Conservation (phyloP, 768 basidiomycete genomes). For the Xerocomellus intermedius region DNA sequence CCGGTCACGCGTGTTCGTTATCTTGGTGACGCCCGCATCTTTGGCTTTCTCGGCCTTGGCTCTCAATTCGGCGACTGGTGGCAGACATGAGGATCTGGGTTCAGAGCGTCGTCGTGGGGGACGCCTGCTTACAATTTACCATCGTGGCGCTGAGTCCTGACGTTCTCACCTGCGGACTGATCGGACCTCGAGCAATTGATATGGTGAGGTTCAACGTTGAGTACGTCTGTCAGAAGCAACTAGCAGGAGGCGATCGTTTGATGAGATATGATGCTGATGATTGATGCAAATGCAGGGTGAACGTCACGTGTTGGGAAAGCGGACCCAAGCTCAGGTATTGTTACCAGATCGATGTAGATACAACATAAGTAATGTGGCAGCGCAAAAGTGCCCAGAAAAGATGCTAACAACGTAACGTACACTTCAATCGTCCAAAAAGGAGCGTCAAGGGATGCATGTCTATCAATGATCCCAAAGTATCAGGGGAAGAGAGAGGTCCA, state of each 20-base stretch:
- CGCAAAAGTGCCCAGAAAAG: not conserved
- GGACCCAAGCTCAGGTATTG: not conserved
- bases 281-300: too few relatives aligned
- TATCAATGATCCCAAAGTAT: not conserved
- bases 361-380: conserved; percentile 6
- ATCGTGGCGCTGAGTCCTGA: conserved; percentile 16
- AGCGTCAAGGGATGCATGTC: conserved; percentile 1
- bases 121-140: conserved; percentile 31
- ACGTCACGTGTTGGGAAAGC: not conserved
- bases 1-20: conserved; percentile 55
- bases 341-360: conserved; percentile 3
- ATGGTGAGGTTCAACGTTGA: not conserved
- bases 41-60: conserved; percentile 63
- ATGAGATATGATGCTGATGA: not conserved
- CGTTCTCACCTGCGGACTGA: not conserved
- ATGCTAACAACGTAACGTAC: conserved; percentile 8
- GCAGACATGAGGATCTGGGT: conserved; percentile 1
- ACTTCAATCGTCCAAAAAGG: conserved; percentile 5
- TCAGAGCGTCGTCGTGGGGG: not conserved
- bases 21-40: conserved; percentile 49
- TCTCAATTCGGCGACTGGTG: conserved; percentile 62
- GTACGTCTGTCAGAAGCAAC: too few relatives aligned
- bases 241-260: not conserved
- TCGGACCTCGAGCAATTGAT: not conserved
- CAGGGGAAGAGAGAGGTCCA: not conserved